These are phyloP conservation scores for Theobroma grandiflorum DNA, from an alignment of 441 rosid species.

Conservation along the genomic window DNA sequence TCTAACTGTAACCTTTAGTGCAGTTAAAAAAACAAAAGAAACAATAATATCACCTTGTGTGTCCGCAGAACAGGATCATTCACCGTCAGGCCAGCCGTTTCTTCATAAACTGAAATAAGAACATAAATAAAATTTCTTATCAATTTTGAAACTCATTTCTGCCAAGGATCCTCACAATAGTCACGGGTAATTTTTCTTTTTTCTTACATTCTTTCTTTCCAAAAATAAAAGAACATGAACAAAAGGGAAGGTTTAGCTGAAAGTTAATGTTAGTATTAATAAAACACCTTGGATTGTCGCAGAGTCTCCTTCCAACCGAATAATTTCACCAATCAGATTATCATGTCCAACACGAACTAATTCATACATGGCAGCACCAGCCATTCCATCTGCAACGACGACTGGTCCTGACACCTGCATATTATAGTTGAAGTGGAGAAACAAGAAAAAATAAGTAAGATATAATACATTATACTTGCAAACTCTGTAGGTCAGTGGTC, in stretches of 20 bases:
- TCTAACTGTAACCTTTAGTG: not conserved
- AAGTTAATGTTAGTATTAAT: not conserved
- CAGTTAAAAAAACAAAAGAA: not conserved
- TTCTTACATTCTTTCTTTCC: not conserved
- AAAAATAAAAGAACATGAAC: not conserved
- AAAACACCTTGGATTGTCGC: slow-evolving; percentile 95
- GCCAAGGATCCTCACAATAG: not conserved
- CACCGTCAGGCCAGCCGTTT: slow-evolving; percentile 94
- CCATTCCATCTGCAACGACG: slow-evolving; percentile 99
- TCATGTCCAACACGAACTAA: slow-evolving; percentile 99
- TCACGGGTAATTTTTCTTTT: not conserved
- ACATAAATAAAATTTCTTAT: slow-evolving; percentile 11
- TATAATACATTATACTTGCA: not conserved
- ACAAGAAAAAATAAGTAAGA: not conserved
- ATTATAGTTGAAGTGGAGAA: slow-evolving; percentile 14
- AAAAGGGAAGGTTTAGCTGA: slow-evolving; percentile 7
- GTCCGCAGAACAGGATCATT: slow-evolving; percentile 96
- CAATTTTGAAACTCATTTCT: slow-evolving; percentile 21
- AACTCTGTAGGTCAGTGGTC: not conserved
- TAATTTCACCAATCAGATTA: slow-evolving; percentile 94
- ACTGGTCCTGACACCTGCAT: slow-evolving; percentile 97
- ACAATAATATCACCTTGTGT: slow-evolving; percentile 62
- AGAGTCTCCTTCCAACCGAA: slow-evolving; percentile 96
- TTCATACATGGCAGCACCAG: slow-evolving; percentile 99
- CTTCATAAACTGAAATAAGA: slow-evolving; percentile 82